Conservation (phyloP, 2,329 filamentous ascomycete genomes). For the Pseudocercospora pini-densiflorae region DNA sequence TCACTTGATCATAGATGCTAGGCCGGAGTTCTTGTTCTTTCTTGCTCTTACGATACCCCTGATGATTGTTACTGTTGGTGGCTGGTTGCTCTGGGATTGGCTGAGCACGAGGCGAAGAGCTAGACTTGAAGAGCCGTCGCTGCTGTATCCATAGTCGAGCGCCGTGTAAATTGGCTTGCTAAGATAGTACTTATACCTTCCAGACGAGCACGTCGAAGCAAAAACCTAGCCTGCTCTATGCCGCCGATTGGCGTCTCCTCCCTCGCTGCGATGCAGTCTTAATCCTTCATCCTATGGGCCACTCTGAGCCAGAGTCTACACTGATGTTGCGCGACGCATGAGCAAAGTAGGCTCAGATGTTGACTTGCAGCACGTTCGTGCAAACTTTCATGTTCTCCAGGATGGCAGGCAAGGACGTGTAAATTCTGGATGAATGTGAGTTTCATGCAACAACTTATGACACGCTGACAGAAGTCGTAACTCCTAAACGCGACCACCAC, state of each 20-base stretch:
- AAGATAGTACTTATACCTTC: not conserved
- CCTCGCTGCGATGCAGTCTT: too few species aligned
- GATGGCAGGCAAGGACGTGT: too few species aligned
- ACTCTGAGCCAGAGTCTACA: too few species aligned
- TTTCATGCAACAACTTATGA: not conserved
- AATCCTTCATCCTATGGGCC: not conserved
- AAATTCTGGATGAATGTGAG: not conserved
- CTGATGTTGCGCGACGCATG: too few species aligned
- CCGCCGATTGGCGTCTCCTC: too few species aligned
- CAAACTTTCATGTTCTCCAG: not conserved
- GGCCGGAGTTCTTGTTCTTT: conserved; percentile 13
- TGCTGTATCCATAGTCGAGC: not conserved
- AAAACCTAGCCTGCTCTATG: too few species aligned
- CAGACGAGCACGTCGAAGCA: not conserved
- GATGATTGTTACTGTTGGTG: conserved; percentile 14
- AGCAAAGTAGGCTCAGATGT: too few species aligned
- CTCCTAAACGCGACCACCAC: not conserved
- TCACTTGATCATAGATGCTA: conserved; percentile 6
- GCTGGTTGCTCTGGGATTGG: conserved; percentile 18
- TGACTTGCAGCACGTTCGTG: too few species aligned
- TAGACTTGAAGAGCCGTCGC: not conserved
- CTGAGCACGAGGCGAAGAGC: conserved; percentile 4
- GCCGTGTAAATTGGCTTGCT: not conserved
- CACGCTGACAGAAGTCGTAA: not conserved
- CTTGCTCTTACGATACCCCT: conserved; percentile 17